Percentiles rank a stretch among this genome's conserved stretches.
Conservation (phyloP, 163 green algal species). For the Chlamydomonas reinhardtii region DNA sequence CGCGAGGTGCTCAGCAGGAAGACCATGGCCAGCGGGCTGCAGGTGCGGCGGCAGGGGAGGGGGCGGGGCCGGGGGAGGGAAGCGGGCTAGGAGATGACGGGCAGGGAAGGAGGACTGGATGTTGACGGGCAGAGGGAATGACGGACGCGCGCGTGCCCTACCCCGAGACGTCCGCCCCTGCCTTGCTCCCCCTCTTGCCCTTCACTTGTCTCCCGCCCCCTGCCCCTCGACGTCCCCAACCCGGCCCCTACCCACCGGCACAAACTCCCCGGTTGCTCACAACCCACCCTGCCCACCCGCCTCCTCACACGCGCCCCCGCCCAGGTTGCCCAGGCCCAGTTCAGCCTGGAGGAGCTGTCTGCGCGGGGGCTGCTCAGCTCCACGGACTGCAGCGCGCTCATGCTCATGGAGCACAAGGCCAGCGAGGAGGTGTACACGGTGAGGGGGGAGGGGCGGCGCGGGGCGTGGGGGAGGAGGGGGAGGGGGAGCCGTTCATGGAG, state of each 20-base stretch:
- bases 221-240: too few species aligned
- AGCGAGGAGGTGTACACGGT: constrained; percentile 59
- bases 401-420: constrained; percentile 65
- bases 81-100: neutral
- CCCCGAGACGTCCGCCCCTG: too few species aligned
- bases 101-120: too few species aligned
- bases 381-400: constrained; percentile 64
- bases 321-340: constrained; percentile 43
- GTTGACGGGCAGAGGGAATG: too few species aligned
- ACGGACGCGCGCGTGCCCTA: too few species aligned
- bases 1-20: constrained; percentile 54
- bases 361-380: constrained; percentile 61
- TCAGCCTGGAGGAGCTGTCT: constrained; percentile 65
- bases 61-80: neutral
- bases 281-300: too few species aligned
- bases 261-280: too few species aligned
- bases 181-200: too few species aligned
- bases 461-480: too few species aligned
- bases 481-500: neutral
- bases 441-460: too few species aligned
- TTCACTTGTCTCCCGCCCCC: too few species aligned
- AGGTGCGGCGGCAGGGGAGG: neutral
- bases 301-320: neutral
- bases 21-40: constrained; percentile 45
- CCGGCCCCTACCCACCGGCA: too few species aligned